These are phyloP conservation scores for Neonectria neomacrospora DNA, from an alignment of 2,329 filamentous ascomycete species.

Conservation along the genomic window DNA sequence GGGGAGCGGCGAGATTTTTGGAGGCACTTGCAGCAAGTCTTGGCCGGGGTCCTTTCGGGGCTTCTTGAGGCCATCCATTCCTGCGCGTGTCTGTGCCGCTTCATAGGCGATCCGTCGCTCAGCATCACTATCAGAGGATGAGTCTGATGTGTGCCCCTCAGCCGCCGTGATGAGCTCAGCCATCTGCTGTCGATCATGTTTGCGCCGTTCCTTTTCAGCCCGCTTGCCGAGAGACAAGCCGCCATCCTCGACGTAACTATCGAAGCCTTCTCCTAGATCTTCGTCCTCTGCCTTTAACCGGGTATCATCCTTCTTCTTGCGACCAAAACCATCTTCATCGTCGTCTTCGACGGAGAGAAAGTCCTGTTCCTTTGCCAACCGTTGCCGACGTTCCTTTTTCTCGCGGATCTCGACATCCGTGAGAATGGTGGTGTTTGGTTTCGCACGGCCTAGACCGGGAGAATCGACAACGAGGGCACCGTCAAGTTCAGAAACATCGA, in stretches of 20 bases:
- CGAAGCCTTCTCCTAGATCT: slow-evolving; percentile 92
- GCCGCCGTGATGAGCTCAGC: slow-evolving; percentile 84
- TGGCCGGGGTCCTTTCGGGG: slow-evolving; percentile 51
- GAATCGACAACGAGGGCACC: slow-evolving; percentile 72
- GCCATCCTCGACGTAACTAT: slow-evolving; percentile 89
- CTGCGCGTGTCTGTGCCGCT: slow-evolving; percentile 83
- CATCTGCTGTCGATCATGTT: slow-evolving; percentile 79
- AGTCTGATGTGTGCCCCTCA: slow-evolving; percentile 72
- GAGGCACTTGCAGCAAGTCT: slow-evolving; percentile 66
- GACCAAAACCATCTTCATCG: slow-evolving; percentile 57
- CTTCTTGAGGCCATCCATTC: slow-evolving; percentile 78
- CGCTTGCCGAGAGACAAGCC: slow-evolving; percentile 80
- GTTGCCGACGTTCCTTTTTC: slow-evolving; percentile 89
- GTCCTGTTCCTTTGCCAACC: slow-evolving; percentile 76
- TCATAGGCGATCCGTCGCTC: slow-evolving; percentile 86
- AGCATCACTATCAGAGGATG: slow-evolving; percentile 75
- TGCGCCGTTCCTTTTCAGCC: slow-evolving; percentile 77
- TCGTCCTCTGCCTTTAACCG: slow-evolving; percentile 88
- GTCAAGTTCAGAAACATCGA: slow-evolving; percentile 70
- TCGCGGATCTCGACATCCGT: slow-evolving; percentile 88
- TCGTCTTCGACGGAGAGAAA: slow-evolving; percentile 73
- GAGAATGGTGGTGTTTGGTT: slow-evolving; percentile 67
- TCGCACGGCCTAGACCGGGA: slow-evolving; percentile 47
- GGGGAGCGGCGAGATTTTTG: slow-evolving; percentile 82
- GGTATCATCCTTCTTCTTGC: slow-evolving; percentile 74